Conservation (phyloP, 495 filamentous ascomycete genomes). For the Aspergillus biplanus region DNA sequence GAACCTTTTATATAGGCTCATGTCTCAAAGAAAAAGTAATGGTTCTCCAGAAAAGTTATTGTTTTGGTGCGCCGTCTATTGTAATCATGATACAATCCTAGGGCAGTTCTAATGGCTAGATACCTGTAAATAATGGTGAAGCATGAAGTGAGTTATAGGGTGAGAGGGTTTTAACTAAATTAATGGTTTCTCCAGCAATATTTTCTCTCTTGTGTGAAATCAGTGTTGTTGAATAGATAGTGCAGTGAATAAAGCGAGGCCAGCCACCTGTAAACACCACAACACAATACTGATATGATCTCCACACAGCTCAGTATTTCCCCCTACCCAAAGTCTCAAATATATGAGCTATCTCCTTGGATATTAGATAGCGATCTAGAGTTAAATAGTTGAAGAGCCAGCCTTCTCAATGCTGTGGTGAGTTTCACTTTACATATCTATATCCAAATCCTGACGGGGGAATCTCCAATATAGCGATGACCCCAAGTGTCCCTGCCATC, state of each 20-base stretch:
- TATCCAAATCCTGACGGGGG: conserved; percentile 8
- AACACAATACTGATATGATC: not conserved
- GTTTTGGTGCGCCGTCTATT: too few species aligned
- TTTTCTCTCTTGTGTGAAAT: not conserved
- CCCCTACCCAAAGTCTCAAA: not conserved
- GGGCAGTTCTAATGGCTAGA: too few species aligned
- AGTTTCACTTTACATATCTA: not conserved
- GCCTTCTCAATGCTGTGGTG: not conserved
- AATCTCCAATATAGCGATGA: conserved; percentile 18
- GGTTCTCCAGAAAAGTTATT: too few species aligned
- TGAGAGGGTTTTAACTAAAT: too few species aligned
- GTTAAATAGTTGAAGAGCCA: not conserved
- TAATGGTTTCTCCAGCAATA: not conserved
- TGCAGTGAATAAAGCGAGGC: not conserved
- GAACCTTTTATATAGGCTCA: too few species aligned
- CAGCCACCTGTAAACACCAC: not conserved
- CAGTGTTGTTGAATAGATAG: not conserved
- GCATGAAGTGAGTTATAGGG: too few species aligned
- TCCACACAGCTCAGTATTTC: not conserved
- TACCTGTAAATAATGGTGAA: too few species aligned
- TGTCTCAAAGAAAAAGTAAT: too few species aligned
- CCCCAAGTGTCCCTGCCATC: conserved; percentile 26
- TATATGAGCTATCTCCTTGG: not conserved
- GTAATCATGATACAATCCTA: too few species aligned
- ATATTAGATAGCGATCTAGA: not conserved